phyloP scores from a whole-genome alignment of 2,329 filamentous ascomycete genomes.

The Macroventuria anomochaeta region DNA sequence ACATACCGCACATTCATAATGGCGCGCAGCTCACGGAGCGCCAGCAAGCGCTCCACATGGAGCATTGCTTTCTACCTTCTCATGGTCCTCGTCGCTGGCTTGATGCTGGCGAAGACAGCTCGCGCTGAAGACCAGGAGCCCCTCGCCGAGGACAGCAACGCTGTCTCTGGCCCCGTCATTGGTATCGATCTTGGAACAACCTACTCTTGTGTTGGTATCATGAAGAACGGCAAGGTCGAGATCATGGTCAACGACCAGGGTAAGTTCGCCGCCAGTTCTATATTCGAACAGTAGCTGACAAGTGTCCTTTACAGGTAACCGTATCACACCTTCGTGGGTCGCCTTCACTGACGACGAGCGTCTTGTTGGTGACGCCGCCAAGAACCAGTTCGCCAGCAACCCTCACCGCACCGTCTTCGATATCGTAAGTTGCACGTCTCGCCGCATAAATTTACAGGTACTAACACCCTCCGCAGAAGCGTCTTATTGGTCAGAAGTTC shows the following conservation, averaged over 20 bases:
- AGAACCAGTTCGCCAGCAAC: constrained; percentile 58
- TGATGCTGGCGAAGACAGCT: constrained; percentile 80
- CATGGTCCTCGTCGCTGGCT: constrained; percentile 82
- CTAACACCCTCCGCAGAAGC: constrained; percentile 52
- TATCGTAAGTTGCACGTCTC: constrained; percentile 38
- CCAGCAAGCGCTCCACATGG: constrained; percentile 79
- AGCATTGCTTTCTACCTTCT: constrained; percentile 90
- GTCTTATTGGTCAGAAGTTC: constrained; percentile 60
- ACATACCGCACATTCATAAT: constrained; percentile 53
- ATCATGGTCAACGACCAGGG: constrained; percentile 55
- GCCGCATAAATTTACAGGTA: background rate
- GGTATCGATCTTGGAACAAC: constrained; percentile 95
- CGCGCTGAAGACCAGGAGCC: constrained; percentile 74
- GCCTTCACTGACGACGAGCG: constrained; percentile 97
- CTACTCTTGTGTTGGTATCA: constrained; percentile 89
- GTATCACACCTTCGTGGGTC: constrained; percentile 73
- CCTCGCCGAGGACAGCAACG: constrained; percentile 67
- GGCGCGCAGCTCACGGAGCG: constrained; percentile 67
- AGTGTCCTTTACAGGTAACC: constrained; percentile 45
- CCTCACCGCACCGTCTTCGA: constrained; percentile 58
- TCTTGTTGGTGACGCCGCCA: constrained; percentile 86
- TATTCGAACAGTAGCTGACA: constrained; percentile 27
- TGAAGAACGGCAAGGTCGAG: constrained; percentile 53
- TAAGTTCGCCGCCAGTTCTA: constrained; percentile 22
- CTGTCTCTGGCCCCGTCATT: constrained; percentile 54